phyloP scores from a whole-genome alignment of 192 early-diverging fungal genomes.

The Coemansia sp. region DNA sequence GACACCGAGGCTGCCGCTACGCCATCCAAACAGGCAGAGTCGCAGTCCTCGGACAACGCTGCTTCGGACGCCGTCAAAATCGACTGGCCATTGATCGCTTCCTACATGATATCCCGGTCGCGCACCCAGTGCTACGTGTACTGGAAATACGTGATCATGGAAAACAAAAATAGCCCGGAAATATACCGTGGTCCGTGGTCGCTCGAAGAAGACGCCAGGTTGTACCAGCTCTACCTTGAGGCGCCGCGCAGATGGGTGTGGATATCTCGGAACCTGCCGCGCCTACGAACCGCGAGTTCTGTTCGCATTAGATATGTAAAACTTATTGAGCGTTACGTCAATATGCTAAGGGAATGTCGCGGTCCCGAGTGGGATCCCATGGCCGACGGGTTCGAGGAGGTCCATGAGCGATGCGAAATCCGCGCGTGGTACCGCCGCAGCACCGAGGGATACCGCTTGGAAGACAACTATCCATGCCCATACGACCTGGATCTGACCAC shows the following conservation, averaged over 20 bases:
- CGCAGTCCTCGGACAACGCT: neutral
- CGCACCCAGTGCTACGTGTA: slow-evolving; percentile 23
- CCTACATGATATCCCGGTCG: slow-evolving; percentile 21
- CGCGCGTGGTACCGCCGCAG: slow-evolving; percentile 19
- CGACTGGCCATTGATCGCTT: slow-evolving; percentile 24
- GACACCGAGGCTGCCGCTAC: neutral
- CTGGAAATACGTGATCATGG: slow-evolving; percentile 1
- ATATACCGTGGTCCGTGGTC: slow-evolving; percentile 25
- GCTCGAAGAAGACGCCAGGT: slow-evolving; percentile 23
- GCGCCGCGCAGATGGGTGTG: slow-evolving; percentile 12
- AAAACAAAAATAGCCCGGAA: neutral
- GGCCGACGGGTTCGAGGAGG: slow-evolving; percentile 34
- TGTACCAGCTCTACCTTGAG: slow-evolving; percentile 15
- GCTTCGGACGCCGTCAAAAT: neutral
- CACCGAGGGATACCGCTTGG: slow-evolving; percentile 24
- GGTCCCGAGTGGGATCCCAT: slow-evolving; percentile 34
- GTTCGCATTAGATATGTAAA: neutral
- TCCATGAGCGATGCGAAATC: slow-evolving; percentile 46
- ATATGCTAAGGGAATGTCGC: slow-evolving; percentile 25
- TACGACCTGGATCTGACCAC: slow-evolving; percentile 26
- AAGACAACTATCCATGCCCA: slow-evolving; percentile 27
- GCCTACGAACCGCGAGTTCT: neutral
- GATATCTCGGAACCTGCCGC: slow-evolving; percentile 15
- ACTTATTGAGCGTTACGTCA: slow-evolving; percentile 21
- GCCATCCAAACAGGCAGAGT: no score